Conservation (phyloP, 306 rosid genomes). For the Casuarina equisetifolia region DNA sequence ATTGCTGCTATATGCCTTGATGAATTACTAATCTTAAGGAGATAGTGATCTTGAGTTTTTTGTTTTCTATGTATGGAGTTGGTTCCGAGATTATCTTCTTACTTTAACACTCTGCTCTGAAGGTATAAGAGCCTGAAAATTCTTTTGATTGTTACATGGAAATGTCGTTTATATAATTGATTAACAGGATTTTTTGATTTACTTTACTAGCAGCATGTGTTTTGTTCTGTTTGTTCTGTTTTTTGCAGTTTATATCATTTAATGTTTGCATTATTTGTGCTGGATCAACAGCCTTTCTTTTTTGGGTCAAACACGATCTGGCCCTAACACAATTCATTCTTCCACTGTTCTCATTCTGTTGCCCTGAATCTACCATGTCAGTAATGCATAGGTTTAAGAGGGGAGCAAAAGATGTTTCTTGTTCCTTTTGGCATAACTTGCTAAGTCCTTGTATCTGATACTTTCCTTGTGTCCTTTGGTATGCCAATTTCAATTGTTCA, state of each 20-base stretch:
- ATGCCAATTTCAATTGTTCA: not conserved
- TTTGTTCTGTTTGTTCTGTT: not conserved
- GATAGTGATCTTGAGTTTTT: not conserved
- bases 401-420: not conserved
- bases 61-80: not conserved
- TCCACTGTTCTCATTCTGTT: not conserved
- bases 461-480: not conserved
- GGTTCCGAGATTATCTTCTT: not conserved
- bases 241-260: not conserved
- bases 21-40: not conserved
- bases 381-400: not conserved
- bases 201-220: not conserved
- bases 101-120: not conserved
- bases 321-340: not conserved
- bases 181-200: not conserved
- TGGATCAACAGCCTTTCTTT: not conserved
- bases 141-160: not conserved
- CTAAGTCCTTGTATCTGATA: not conserved
- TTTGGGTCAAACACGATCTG: not conserved
- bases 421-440: not conserved
- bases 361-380: not conserved
- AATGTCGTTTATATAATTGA: no score
- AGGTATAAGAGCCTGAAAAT: not conserved
- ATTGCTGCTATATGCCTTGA: not conserved
- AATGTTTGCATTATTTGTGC: not conserved